Evolutionary conservation across 129 eudicot species (phyloP).

Genomic region (Centaurea solstitialis): DNA sequence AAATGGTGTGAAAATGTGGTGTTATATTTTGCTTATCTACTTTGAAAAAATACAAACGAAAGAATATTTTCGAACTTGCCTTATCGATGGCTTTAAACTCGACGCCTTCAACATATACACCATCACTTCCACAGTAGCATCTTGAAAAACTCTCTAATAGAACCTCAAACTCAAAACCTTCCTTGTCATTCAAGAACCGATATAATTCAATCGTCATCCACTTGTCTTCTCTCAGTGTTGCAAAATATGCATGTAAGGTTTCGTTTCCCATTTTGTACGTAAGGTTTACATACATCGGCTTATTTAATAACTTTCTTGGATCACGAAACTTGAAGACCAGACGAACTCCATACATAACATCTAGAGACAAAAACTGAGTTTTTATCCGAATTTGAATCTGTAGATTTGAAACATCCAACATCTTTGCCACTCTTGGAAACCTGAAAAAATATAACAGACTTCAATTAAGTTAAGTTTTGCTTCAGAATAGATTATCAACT

Average conservation of each 20-base stretch:
- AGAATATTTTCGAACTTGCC: neutral
- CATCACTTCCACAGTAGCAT: neutral
- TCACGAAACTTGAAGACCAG: constrained; percentile 11
- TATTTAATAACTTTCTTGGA: neutral
- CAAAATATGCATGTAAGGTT: constrained; percentile 17
- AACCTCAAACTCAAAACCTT: neutral
- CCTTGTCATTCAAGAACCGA: neutral
- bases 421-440: constrained; percentile 22
- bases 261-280: neutral
- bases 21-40: too few relatives aligned
- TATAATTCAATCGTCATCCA: constrained; percentile 26
- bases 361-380: neutral
- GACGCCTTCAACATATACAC: constrained; percentile 21
- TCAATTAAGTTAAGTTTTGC: too few relatives aligned
- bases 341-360: neutral
- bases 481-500: too few relatives aligned
- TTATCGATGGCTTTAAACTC: constrained; percentile 19
- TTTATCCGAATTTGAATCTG: constrained; percentile 9
- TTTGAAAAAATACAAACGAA: neutral
- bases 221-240: constrained; percentile 17
- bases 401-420: constrained; percentile 1
- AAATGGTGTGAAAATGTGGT: too few relatives aligned
- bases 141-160: constrained; percentile 18
- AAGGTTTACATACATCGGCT: constrained; percentile 13
- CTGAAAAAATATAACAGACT: too few relatives aligned